Evolutionary conservation across 495 filamentous ascomycete species (phyloP).

Genomic region (Podospora pseudoanserina): DNA sequence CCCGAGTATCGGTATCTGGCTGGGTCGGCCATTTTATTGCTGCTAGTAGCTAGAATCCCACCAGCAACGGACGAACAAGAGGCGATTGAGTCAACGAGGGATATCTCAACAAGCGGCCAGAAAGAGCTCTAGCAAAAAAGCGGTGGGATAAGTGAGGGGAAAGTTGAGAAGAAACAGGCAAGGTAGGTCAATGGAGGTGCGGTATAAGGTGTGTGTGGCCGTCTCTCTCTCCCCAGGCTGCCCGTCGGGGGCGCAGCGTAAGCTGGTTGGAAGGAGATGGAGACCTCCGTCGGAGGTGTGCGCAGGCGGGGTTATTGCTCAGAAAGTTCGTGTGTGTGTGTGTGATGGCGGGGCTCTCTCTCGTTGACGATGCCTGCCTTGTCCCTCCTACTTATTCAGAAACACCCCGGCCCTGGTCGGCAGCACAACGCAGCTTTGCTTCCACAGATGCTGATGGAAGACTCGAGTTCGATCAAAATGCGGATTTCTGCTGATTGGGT

Average conservation of each 20-base stretch:
- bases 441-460: not conserved
- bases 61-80: not conserved
- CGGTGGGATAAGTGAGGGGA: constrained; percentile 9
- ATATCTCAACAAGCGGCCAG: constrained; percentile 1
- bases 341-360: constrained; percentile 11
- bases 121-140: constrained; percentile 2
- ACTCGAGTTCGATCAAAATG: not conserved
- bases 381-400: not conserved
- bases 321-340: not conserved
- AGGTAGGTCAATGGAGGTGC: not conserved
- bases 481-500: constrained; percentile 16
- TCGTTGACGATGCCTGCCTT: not conserved
- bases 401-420: not conserved
- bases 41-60: not conserved
- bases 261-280: constrained; percentile 2
- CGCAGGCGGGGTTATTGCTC: constrained; percentile 10
- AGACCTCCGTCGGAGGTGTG: constrained; percentile 11
- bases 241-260: constrained; percentile 19
- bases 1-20: constrained; percentile 32
- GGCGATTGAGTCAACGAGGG: constrained; percentile 1
- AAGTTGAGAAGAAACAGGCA: not conserved
- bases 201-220: constrained; percentile 2
- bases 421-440: not conserved
- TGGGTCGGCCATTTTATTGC: constrained; percentile 40
- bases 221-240: constrained; percentile 8